These are phyloP conservation scores for Pythium angustatum DNA, from an alignment of 352 stramenopile species.

Conservation along the genomic window DNA sequence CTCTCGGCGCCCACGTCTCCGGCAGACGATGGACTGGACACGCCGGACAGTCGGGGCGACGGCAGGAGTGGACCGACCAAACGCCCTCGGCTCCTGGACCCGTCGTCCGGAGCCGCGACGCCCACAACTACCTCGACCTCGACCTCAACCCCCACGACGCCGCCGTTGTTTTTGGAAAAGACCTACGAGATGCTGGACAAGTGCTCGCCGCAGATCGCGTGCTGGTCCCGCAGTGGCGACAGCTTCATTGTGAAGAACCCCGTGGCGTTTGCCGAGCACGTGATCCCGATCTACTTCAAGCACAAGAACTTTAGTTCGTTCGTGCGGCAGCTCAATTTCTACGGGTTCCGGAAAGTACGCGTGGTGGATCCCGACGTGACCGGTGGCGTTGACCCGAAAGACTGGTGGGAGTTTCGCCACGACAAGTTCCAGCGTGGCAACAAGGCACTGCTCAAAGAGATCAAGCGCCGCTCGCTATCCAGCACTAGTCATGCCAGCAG, in stretches of 20 bases:
- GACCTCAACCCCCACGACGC: constrained; percentile 1
- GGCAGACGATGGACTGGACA: constrained; percentile 38
- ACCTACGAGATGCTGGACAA: constrained; percentile 90
- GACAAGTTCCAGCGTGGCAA: constrained; percentile 76
- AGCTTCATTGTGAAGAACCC: constrained; percentile 91
- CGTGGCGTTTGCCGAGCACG: constrained; percentile 76
- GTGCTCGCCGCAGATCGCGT: constrained; percentile 67
- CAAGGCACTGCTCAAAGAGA: constrained; percentile 73
- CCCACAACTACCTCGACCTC: too few relatives aligned
- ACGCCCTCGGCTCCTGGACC: constrained; percentile 14
- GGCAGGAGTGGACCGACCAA: constrained; percentile 6
- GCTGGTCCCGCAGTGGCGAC: constrained; percentile 75
- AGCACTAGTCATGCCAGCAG: constrained; percentile 15
- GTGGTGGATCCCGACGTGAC: constrained; percentile 43
- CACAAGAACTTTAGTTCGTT: constrained; percentile 93
- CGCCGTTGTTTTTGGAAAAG: constrained; percentile 86
- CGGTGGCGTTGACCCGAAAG: constrained; percentile 45
- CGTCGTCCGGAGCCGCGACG: background rate
- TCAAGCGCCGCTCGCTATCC: constrained; percentile 51
- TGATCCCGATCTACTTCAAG: constrained; percentile 92
- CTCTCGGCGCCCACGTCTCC: constrained; percentile 39
- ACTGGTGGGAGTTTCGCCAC: constrained; percentile 88
- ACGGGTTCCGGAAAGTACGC: constrained; percentile 88
- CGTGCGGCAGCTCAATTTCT: constrained; percentile 92
- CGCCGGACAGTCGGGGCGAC: constrained; percentile 32